These are phyloP conservation scores for Boletales sp. DNA, from an alignment of 768 basidiomycete genomes.

Conservation along the genomic window DNA sequence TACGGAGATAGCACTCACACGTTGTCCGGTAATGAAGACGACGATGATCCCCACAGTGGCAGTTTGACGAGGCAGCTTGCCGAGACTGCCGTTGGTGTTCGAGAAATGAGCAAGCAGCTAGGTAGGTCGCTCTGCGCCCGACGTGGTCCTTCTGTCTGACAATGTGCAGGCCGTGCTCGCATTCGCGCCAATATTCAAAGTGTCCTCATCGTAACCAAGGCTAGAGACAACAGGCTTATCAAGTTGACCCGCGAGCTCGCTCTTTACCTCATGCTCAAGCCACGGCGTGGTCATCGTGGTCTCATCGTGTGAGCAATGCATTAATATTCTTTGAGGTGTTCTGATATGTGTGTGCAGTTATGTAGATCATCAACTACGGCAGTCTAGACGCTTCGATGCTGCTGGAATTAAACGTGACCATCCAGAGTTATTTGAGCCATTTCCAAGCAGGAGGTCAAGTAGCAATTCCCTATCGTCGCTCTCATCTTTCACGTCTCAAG, in stretches of 20 bases:
- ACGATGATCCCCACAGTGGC: conserved; percentile 66
- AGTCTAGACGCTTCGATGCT: conserved; percentile 92
- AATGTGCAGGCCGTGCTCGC: conserved; percentile 76
- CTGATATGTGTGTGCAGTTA: conserved; percentile 51
- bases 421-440: conserved; percentile 82
- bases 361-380: conserved; percentile 87
- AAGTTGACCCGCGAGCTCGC: conserved; percentile 92
- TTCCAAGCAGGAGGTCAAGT: conserved; percentile 71
- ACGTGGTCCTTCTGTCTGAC: conserved; percentile 9
- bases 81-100: conserved; percentile 93
- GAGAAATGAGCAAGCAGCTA: conserved; percentile 98
- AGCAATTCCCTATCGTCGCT: conserved; percentile 57
- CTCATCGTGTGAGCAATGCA: conserved; percentile 70
- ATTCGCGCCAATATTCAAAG: conserved; percentile 90
- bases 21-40: conserved; percentile 40
- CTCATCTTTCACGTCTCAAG: conserved; percentile 41
- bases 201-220: conserved; percentile 95
- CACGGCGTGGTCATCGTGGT: conserved; percentile 63
- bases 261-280: conserved; percentile 91
- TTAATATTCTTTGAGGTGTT: conserved; percentile 3
- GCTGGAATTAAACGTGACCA: conserved; percentile 81
- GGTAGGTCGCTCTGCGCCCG: conserved; percentile 47
- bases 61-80: conserved; percentile 91
- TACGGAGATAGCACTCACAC: conserved; percentile 14
- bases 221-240: conserved; percentile 94